Conservation (phyloP, 2,329 filamentous ascomycete genomes). For the Talaromyces sp. region DNA sequence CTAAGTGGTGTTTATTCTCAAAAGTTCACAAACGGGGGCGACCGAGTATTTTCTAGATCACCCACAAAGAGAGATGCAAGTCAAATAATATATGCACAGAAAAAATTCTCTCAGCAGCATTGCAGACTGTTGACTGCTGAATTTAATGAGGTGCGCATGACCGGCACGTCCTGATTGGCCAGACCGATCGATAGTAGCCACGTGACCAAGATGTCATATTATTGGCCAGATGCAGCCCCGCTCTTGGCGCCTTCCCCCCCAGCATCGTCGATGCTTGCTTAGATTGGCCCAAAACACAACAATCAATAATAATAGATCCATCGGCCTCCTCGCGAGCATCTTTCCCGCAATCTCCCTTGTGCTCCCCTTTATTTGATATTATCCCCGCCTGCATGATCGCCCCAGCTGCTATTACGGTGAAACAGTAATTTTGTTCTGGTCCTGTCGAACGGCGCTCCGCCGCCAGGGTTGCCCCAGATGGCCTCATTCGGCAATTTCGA, state of each 20-base stretch:
- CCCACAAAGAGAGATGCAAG: background rate
- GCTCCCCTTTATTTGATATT: background rate
- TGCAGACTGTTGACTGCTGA: background rate
- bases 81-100: background rate
- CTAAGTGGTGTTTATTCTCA: background rate
- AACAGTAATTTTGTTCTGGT: background rate
- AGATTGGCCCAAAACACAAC: background rate
- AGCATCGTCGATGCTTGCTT: background rate
- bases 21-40: no score
- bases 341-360: background rate
- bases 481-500: conserved; percentile 11
- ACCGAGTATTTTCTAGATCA: background rate
- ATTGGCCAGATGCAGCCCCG: background rate
- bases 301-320: background rate
- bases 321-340: background rate
- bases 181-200: background rate
- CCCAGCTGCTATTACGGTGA: background rate
- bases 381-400: background rate
- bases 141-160: background rate
- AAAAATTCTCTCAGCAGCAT: background rate
- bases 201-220: background rate
- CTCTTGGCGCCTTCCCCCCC: background rate
- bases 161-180: background rate
- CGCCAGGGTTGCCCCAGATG: conserved; percentile 1
- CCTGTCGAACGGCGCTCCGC: background rate